Evolutionary conservation across 1,139 yeast species (phyloP).

Genomic region (Sugiyamaella novakii): DNA sequence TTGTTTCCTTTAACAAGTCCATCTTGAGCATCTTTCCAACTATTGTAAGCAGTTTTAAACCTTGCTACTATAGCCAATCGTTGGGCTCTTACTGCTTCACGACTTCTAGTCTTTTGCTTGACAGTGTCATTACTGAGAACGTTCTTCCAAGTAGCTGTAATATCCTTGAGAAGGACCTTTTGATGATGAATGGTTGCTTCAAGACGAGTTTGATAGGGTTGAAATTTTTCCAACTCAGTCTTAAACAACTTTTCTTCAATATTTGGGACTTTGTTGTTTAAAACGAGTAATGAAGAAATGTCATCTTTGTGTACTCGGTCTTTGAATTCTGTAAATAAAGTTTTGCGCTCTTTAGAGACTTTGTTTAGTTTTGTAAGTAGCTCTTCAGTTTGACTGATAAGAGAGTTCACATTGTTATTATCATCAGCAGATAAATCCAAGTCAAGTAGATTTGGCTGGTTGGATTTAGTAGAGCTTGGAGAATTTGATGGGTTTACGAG

Average conservation of each 20-base stretch:
- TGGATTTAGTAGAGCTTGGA: slow-evolving; percentile 28
- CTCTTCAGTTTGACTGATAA: slow-evolving; percentile 50
- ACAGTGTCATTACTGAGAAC: slow-evolving; percentile 52
- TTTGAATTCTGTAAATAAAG: slow-evolving; percentile 66
- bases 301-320: slow-evolving; percentile 78
- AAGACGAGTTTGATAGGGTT: slow-evolving; percentile 65
- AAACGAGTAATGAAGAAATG: slow-evolving; percentile 72
- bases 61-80: slow-evolving; percentile 48
- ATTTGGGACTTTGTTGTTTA: slow-evolving; percentile 62
- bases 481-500: slow-evolving; percentile 15
- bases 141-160: slow-evolving; percentile 60
- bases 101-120: slow-evolving; percentile 42
- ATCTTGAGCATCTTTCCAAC: slow-evolving; percentile 59
- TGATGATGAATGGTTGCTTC: slow-evolving; percentile 71
- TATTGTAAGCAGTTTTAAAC: slow-evolving; percentile 52
- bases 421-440: slow-evolving; percentile 57
- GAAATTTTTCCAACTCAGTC: slow-evolving; percentile 75
- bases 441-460: slow-evolving; percentile 47
- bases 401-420: slow-evolving; percentile 42
- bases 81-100: slow-evolving; percentile 46
- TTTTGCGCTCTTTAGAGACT: slow-evolving; percentile 60
- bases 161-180: slow-evolving; percentile 54
- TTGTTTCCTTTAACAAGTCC: slow-evolving; percentile 64
- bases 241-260: slow-evolving; percentile 65
- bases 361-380: slow-evolving; percentile 49